Evolutionary conservation across 495 filamentous ascomycete genomes (phyloP).

Genomic region (Xylaria scruposa): DNA sequence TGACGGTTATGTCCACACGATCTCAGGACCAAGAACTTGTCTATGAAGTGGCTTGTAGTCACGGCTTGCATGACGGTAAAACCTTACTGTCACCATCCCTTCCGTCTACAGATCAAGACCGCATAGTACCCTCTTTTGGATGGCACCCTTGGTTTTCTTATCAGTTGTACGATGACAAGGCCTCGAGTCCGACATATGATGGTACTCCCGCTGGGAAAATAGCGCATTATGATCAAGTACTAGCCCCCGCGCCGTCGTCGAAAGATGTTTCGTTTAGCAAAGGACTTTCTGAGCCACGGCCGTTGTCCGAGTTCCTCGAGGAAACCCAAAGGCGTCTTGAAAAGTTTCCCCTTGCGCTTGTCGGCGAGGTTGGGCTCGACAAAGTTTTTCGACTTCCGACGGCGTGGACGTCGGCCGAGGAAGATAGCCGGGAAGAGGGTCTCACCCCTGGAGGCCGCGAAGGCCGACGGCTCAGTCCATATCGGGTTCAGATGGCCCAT

Average conservation of each 20-base stretch:
- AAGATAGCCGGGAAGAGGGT: slow-evolving; percentile 53
- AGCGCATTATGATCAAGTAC: slow-evolving; percentile 73
- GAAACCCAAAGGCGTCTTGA: slow-evolving; percentile 70
- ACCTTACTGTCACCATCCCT: slow-evolving; percentile 22
- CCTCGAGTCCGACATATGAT: slow-evolving; percentile 47
- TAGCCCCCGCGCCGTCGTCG: slow-evolving; percentile 61
- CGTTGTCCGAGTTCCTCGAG: slow-evolving; percentile 68
- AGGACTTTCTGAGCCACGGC: slow-evolving; percentile 71
- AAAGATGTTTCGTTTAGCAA: slow-evolving; percentile 66
- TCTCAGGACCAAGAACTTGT: slow-evolving; percentile 88
- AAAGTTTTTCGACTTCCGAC: slow-evolving; percentile 82
- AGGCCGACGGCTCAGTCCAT: slow-evolving; percentile 73
- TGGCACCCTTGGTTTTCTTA: slow-evolving; percentile 99
- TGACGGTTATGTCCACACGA: slow-evolving; percentile 91
- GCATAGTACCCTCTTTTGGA: slow-evolving; percentile 85
- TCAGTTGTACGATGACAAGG: slow-evolving; percentile 73
- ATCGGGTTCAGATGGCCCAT: slow-evolving; percentile 78
- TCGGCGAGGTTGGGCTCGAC: slow-evolving; percentile 92
- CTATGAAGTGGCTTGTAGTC: slow-evolving; percentile 63
- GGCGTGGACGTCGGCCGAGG: slow-evolving; percentile 53
- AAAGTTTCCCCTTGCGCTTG: slow-evolving; percentile 69
- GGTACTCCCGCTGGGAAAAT: slow-evolving; percentile 55
- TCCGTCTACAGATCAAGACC: slow-evolving; percentile 22
- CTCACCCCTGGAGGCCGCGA: slow-evolving; percentile 83
- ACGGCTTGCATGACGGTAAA: slow-evolving; percentile 37